Evolutionary conservation across 2,329 filamentous ascomycete genomes (phyloP), one percentile per base, ranked within the genome.

Genomic region (Claviceps citrina): DNA sequence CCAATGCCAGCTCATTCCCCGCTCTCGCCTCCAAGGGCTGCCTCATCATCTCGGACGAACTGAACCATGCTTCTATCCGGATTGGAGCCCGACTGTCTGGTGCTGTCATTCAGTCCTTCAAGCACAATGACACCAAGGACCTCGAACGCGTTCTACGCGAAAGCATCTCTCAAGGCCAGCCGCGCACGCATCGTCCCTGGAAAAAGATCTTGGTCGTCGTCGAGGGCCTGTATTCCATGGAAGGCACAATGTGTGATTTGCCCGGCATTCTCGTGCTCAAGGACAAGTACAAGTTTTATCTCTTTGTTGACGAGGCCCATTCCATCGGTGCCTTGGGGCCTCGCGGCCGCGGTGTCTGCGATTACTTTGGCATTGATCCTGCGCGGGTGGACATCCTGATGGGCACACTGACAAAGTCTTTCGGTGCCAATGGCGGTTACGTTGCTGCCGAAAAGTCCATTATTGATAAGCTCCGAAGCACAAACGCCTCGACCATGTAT

Each of bases 181-280:
- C 91, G 39, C 82, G 91, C 49, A 98, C 89, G n/a, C 91, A 98
- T 61, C 82, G 91, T 24, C 91, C 91, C 1, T 98, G 91, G 91
- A 95, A 93, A 71, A 98, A 96, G 76, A 96, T 98, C 44, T 62
- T 98, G 38, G 84, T 98, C 33, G 87, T 89, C 28, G 84, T 98
- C 28, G 91, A 98, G 60, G 91, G 91, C 51, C 73, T 98, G 16
- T 98, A 98, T 70, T 96, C 89, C 1, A 98, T 98, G 91, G 91
- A 98, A 65, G 91, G 91, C 36, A 95, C 87, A 49, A 93, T 98
- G 84, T 91, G 84, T 62, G 91, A 98, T 58, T 73, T 98, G n/a
- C 91, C 91, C 1, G 84, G 84, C 45, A 68, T 98, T 38, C 65
- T 98, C 43, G 73, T 71, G 38, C 71, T 98, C 48, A 95, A 94